These are phyloP conservation scores for Nevesoporus exiguus DNA, from an alignment of 768 basidiomycete genomes.

Conservation along the genomic window DNA sequence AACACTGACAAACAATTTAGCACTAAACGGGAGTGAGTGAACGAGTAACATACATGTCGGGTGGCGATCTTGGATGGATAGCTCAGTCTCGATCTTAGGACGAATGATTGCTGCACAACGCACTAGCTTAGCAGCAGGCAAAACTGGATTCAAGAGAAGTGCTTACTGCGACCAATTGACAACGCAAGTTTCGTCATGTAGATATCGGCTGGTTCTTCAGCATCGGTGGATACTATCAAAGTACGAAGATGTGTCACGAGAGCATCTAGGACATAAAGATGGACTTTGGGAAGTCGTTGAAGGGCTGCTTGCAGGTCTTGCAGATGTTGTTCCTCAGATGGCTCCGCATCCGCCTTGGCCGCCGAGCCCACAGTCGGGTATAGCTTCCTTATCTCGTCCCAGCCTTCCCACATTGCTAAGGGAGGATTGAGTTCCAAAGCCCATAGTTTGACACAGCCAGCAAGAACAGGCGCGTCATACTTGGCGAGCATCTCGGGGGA, in stretches of 20 bases:
- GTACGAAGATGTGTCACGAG: constrained; percentile 73
- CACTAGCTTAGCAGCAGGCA: background rate
- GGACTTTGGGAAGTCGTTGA: constrained; percentile 70
- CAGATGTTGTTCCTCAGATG: constrained; percentile 56
- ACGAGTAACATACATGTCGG: constrained; percentile 54
- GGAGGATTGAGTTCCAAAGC: constrained; percentile 89
- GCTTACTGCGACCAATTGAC: constrained; percentile 81
- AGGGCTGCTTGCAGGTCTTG: constrained; percentile 60
- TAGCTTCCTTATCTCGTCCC: constrained; percentile 87
- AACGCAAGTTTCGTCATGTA: constrained; percentile 86
- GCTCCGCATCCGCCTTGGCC: constrained; percentile 49
- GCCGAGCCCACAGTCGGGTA: constrained; percentile 74
- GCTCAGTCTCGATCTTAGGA: constrained; percentile 75
- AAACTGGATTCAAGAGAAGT: background rate
- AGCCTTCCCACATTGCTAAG: constrained; percentile 79
- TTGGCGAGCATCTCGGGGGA: constrained; percentile 57
- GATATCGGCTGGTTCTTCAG: constrained; percentile 71
- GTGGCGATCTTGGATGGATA: constrained; percentile 91
- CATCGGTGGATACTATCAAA: constrained; percentile 63
- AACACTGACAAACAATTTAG: constrained; percentile 47
- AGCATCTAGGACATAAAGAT: constrained; percentile 76
- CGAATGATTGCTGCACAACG: constrained; percentile 62
- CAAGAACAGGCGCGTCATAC: constrained; percentile 85
- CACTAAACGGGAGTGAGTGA: background rate
- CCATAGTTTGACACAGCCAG: constrained; percentile 85